Percentiles rank a stretch among this genome's conserved stretches.
phyloP scores from a whole-genome alignment of 441 rosid genomes.

The Hura crepitans region DNA sequence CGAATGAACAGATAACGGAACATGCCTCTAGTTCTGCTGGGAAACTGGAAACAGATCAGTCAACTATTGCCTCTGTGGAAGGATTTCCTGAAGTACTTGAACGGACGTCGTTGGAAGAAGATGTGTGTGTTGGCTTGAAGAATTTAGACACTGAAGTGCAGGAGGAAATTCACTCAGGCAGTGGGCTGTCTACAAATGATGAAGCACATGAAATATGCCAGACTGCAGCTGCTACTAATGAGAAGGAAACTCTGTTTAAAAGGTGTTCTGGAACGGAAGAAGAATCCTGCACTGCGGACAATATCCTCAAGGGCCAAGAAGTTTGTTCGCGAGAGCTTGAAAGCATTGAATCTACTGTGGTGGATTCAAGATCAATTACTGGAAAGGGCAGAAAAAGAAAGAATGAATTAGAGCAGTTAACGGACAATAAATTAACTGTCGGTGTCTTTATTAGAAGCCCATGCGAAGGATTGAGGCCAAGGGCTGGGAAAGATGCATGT shows the following conservation, averaged over 20 bases:
- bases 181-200: constrained; percentile 27
- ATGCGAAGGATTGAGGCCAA: constrained; percentile 95
- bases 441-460: constrained; percentile 76
- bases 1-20: constrained; percentile 26
- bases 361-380: constrained; percentile 19
- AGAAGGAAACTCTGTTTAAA: constrained; percentile 25
- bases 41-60: not conserved
- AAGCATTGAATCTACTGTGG: constrained; percentile 23
- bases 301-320: constrained; percentile 21
- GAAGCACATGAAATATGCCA: constrained; percentile 22
- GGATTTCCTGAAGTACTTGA: constrained; percentile 30
- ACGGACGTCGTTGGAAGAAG: constrained; percentile 21
- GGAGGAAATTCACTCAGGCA: constrained; percentile 21
- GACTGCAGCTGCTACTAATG: constrained; percentile 24
- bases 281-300: constrained; percentile 18
- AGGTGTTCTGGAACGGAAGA: constrained; percentile 32
- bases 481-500: constrained; percentile 41
- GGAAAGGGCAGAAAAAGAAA: constrained; percentile 51
- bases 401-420: constrained; percentile 43
- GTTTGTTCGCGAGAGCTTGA: constrained; percentile 31
- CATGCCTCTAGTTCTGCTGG: constrained; percentile 17
- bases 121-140: constrained; percentile 5
- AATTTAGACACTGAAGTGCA: constrained; percentile 1
- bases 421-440: constrained; percentile 29
- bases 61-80: constrained; percentile 19